Evolutionary conservation across 345 rosid genomes (phyloP).

Genomic region (Hibiscus syriacus): DNA sequence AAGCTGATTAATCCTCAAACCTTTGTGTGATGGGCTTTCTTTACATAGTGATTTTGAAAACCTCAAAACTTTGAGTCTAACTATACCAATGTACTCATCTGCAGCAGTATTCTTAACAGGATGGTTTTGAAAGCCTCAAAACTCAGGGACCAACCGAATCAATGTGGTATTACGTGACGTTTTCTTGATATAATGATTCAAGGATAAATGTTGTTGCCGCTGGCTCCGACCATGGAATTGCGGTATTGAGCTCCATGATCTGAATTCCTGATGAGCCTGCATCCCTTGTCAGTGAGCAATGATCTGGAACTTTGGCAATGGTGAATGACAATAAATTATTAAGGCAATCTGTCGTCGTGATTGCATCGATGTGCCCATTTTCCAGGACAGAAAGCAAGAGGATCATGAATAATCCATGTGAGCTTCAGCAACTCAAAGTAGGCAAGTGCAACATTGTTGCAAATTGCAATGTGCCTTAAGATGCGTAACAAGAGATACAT

Average conservation of each 20-base stretch:
- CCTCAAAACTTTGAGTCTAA: slow-evolving; percentile 10
- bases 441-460: slow-evolving; percentile 20
- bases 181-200: slow-evolving; percentile 24
- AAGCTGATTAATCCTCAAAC: slow-evolving; percentile 21
- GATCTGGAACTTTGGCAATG: slow-evolving; percentile 29
- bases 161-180: slow-evolving; percentile 21
- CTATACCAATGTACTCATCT: slow-evolving; percentile 5
- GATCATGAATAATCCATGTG: slow-evolving; percentile 44
- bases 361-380: slow-evolving; percentile 36
- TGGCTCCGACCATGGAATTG: slow-evolving; percentile 48
- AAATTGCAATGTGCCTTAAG: slow-evolving; percentile 14
- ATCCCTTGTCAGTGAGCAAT: slow-evolving; percentile 19
- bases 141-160: slow-evolving; percentile 22
- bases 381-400: slow-evolving; percentile 33
- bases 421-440: slow-evolving; percentile 24
- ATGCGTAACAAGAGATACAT: slow-evolving; percentile 17
- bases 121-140: slow-evolving; percentile 20
- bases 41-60: slow-evolving; percentile 9
- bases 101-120: slow-evolving; percentile 10
- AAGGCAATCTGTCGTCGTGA: slow-evolving; percentile 22
- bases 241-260: slow-evolving; percentile 48
- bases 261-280: slow-evolving; percentile 15
- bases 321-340: slow-evolving; percentile 25
- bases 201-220: slow-evolving; percentile 33
- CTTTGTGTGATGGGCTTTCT: slow-evolving; percentile 5